Conservation (phyloP, 2,329 filamentous ascomycete genomes). For the Colletotrichum lini region DNA sequence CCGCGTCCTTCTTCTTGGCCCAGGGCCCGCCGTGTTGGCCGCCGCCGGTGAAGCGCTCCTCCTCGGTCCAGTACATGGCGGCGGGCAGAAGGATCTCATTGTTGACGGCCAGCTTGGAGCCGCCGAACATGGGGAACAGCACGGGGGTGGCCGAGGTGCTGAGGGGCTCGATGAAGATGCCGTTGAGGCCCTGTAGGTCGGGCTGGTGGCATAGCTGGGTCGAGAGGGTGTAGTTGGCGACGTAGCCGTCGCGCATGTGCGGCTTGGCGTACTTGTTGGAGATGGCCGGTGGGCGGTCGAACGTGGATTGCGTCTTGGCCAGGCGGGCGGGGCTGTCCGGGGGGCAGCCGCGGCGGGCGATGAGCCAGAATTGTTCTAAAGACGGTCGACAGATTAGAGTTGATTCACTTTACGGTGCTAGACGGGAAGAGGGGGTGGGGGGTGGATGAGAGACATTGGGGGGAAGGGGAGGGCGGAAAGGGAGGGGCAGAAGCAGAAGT, state of each 20-base stretch:
- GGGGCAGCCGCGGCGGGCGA: slow-evolving; percentile 72
- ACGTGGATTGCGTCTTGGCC: slow-evolving; percentile 57
- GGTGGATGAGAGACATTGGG: too few species aligned
- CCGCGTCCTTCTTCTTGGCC: slow-evolving; percentile 67
- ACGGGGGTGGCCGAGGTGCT: slow-evolving; percentile 69
- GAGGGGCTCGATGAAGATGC: slow-evolving; percentile 74
- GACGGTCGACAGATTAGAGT: slow-evolving; percentile 4
- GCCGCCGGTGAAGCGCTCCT: slow-evolving; percentile 73
- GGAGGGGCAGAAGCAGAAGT: neutral
- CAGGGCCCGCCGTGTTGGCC: slow-evolving; percentile 68
- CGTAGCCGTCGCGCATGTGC: slow-evolving; percentile 70
- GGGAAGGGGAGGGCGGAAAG: neutral
- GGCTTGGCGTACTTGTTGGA: slow-evolving; percentile 60
- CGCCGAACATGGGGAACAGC: slow-evolving; percentile 76
- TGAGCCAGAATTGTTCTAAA: slow-evolving; percentile 68
- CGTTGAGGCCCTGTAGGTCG: slow-evolving; percentile 73
- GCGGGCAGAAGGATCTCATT: slow-evolving; percentile 80
- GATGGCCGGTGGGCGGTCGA: slow-evolving; percentile 61
- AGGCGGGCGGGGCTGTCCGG: slow-evolving; percentile 73
- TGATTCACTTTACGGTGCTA: too few species aligned
- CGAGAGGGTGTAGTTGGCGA: slow-evolving; percentile 73
- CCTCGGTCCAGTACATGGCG: slow-evolving; percentile 77
- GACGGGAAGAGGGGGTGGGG: too few species aligned
- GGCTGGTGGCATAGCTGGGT: slow-evolving; percentile 77
- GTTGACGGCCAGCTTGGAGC: slow-evolving; percentile 78